Conservation (phyloP, 352 stramenopile genomes). For the Pythium utonaiense region DNA sequence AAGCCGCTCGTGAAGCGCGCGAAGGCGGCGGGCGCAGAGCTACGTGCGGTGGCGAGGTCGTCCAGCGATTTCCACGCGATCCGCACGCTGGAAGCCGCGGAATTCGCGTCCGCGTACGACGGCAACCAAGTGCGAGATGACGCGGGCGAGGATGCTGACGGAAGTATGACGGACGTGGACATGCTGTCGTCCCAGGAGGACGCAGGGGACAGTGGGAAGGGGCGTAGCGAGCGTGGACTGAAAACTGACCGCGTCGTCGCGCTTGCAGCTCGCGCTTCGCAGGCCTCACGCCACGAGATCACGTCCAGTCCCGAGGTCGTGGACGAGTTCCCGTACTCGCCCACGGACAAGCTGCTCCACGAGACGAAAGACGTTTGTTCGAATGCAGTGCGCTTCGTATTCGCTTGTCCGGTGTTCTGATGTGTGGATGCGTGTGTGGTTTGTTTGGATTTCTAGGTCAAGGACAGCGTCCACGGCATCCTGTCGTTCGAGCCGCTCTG, state of each 20-base stretch:
- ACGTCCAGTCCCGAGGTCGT: neutral
- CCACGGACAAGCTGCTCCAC: slow-evolving; percentile 24
- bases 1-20: slow-evolving; percentile 28
- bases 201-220: slow-evolving; percentile 11
- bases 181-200: slow-evolving; percentile 61
- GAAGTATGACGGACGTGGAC: slow-evolving; percentile 55
- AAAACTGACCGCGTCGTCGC: slow-evolving; percentile 18
- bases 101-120: slow-evolving; percentile 4
- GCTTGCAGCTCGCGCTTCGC: slow-evolving; percentile 2
- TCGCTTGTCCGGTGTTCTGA: no score
- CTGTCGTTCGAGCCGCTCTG: slow-evolving; percentile 78
- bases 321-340: neutral
- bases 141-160: slow-evolving; percentile 13
- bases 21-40: slow-evolving; percentile 1
- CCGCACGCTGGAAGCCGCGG: slow-evolving; percentile 1
- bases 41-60: neutral
- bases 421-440: no score
- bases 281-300: neutral
- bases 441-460: slow-evolving; percentile 67
- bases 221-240: neutral
- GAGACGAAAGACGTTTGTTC: slow-evolving; percentile 59
- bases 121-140: slow-evolving; percentile 15
- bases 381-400: no score
- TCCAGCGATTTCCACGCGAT: slow-evolving; percentile 6
- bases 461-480: slow-evolving; percentile 74